Conservation (phyloP, 1,284 basidiomycete genomes). For the Trametes hirsuta region DNA sequence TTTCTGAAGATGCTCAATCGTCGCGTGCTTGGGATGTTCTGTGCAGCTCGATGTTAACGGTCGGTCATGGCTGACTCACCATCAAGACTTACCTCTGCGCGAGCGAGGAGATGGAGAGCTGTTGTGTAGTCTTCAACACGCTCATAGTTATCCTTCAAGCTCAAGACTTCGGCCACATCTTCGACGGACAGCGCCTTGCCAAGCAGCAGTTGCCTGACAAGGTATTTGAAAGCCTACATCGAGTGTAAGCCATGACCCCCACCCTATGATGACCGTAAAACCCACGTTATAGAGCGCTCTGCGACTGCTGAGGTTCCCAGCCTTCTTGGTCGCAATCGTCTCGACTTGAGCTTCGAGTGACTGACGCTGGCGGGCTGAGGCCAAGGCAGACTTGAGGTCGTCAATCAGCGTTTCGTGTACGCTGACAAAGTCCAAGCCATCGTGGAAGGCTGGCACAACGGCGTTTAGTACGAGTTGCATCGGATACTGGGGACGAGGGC, state of each 20-base stretch:
- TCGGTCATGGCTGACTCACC: too few relatives aligned
- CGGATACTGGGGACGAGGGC: constrained; percentile 14
- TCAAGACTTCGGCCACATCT: constrained; percentile 71
- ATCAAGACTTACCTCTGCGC: constrained; percentile 49
- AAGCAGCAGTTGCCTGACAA: constrained; percentile 67
- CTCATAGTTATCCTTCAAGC: constrained; percentile 65
- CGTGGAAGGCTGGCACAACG: constrained; percentile 60
- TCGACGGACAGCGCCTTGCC: constrained; percentile 70
- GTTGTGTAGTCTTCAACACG: constrained; percentile 65
- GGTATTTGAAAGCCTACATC: constrained; percentile 62
- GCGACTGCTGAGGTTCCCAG: constrained; percentile 45
- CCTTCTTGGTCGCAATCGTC: constrained; percentile 58
- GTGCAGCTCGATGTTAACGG: neutral
- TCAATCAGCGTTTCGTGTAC: constrained; percentile 67
- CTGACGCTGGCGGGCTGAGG: constrained; percentile 55
- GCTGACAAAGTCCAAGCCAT: constrained; percentile 74
- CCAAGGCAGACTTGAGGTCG: constrained; percentile 57
- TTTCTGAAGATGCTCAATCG: constrained; percentile 69
- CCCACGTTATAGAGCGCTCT: constrained; percentile 52
- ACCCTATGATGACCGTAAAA: neutral
- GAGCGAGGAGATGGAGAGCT: constrained; percentile 63
- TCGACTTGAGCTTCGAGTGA: constrained; percentile 72
- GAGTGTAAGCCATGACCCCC: neutral
- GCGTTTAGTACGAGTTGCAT: constrained; percentile 5
- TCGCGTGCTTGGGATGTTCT: constrained; percentile 74